These are phyloP conservation scores for Lablab purpureus DNA, from an alignment of 306 rosid genomes.

Conservation along the genomic window DNA sequence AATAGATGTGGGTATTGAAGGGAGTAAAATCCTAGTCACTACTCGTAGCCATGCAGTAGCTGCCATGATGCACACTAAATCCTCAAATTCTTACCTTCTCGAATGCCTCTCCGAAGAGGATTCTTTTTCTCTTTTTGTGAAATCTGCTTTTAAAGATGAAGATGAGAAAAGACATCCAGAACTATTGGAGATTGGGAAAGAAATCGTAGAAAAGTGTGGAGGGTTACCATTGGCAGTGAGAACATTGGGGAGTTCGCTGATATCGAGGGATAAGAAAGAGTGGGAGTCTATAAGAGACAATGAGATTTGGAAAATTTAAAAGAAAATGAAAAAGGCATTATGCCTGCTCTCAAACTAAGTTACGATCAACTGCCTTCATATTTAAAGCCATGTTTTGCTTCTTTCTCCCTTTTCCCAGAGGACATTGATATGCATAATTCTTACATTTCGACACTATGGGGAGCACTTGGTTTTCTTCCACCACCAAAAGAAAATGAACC, in stretches of 20 bases:
- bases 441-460: rapidly evolving
- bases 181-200: neutral
- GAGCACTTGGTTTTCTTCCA: slow-evolving; percentile 13
- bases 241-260: neutral
- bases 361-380: neutral
- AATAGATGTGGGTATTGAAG: neutral
- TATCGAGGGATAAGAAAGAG: neutral
- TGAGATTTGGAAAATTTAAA: neutral
- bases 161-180: neutral
- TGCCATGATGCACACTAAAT: neutral
- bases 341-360: neutral
- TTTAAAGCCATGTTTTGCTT: neutral
- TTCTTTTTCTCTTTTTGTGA: slow-evolving; percentile 36
- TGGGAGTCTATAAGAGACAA: neutral
- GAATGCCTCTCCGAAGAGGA: neutral
- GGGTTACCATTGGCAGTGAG: neutral
- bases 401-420: neutral
- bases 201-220: neutral
- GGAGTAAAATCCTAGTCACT: neutral
- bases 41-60: neutral
- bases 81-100: neutral
- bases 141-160: slow-evolving; percentile 43
- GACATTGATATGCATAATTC: rapidly evolving
- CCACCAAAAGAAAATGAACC: neutral
- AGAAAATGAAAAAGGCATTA: neutral